Evolutionary conservation across 306 rosid species (phyloP), one percentile per base, ranked within the genome.

Genomic region (Vigna angularis): DNA sequence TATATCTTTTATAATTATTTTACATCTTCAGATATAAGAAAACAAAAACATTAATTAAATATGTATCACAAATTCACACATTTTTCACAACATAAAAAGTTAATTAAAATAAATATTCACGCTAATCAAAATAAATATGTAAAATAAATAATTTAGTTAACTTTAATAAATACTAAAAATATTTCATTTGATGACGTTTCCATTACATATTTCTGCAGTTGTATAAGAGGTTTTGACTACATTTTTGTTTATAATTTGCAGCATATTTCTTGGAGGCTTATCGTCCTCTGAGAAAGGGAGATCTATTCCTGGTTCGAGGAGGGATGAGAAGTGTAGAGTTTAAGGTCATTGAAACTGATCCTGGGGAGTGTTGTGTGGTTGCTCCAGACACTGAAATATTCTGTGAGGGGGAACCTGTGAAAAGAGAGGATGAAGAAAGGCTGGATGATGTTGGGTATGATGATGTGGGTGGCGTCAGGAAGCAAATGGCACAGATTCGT

Each of bases 401-500:
- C 86, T 87, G 89, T 67, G 89, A 79, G 65, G 91, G 91, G 73
- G 93, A 82, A 17, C 91, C 93, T 18, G 83, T 89, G 53, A 83
- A 65, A 82, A 85, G 93, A 77, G 93, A 89, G 85, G 93, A 89
- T 36, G 91, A 83, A 57, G 91, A 87, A 55, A 85, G 88, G 71
- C 72, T 89, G 66, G 89, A 89, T 68, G 91, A 87, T 50, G 83
- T 89, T 79, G 91, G 93, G 13, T 89, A 89, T 45, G 89, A 89
- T 89, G 93, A 89, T 68, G 93, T 89, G 80, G 93, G 93, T 61
- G 93, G 93, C 55, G 91, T 89, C 62, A 81, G 89, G 79, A 89
- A 85, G 85, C 93, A 89, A 73, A 89, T 89, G 93, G 88, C 93
- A 32, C 91, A 89, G 63, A 89, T 89, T 50, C 89, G 89, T 61